A percentile compares a stretch with the other conserved stretches of the same genome.
These are phyloP conservation scores for Aspergillus olivimuriae DNA, from an alignment of 495 filamentous ascomycete species.

Conservation along the genomic window DNA sequence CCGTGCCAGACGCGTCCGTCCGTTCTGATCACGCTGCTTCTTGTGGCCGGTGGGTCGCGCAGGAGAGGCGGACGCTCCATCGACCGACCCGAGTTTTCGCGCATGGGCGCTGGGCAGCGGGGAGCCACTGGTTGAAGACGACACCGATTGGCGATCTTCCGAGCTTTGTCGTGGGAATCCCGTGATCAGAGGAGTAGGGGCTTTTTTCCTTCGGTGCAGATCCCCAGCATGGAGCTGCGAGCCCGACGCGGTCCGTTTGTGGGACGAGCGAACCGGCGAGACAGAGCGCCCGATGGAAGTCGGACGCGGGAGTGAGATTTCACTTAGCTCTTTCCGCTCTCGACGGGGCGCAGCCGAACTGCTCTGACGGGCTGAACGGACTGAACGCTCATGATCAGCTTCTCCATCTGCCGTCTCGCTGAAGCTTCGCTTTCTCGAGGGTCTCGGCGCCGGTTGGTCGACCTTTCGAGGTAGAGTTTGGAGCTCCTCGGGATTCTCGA, in stretches of 20 bases:
- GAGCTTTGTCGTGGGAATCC: slow-evolving; percentile 41
- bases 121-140: slow-evolving; percentile 66
- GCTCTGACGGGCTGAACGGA: slow-evolving; percentile 15
- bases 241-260: slow-evolving; percentile 57
- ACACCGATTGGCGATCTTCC: slow-evolving; percentile 65
- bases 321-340: slow-evolving; percentile 23
- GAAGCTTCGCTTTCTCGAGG: slow-evolving; percentile 36
- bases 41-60: slow-evolving; percentile 64
- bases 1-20: slow-evolving; percentile 75
- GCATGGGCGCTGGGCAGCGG: slow-evolving; percentile 62
- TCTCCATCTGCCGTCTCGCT: slow-evolving; percentile 38
- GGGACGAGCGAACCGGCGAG: slow-evolving; percentile 54
- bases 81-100: slow-evolving; percentile 55
- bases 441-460: slow-evolving; percentile 14
- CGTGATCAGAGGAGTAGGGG: slow-evolving; percentile 46
- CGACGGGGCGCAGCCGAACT: slow-evolving; percentile 16
- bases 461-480: slow-evolving; percentile 18
- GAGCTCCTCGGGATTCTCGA: slow-evolving; percentile 31
- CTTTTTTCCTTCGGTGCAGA: slow-evolving; percentile 33
- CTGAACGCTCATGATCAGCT: slow-evolving; percentile 14
- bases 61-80: slow-evolving; percentile 54
- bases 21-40: slow-evolving; percentile 78
- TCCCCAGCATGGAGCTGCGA: slow-evolving; percentile 38
- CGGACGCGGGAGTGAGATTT: slow-evolving; percentile 21
- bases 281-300: slow-evolving; percentile 50